Base-by-base conservation (phyloP, 75 land plant species). In the Pseudotsuga menziesii region DNA sequence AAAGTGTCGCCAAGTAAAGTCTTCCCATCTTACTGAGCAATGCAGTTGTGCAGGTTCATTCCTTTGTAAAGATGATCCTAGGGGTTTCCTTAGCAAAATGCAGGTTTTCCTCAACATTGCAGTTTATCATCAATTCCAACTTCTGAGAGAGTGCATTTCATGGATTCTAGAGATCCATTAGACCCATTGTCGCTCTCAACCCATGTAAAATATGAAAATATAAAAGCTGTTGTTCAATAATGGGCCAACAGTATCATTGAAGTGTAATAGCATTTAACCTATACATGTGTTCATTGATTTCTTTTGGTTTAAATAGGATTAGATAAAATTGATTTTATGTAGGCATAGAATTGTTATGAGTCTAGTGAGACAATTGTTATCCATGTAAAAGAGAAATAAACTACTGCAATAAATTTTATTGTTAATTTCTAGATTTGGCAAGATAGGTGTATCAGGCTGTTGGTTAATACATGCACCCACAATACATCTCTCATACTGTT, bases 21-120 rank as follows among this genome's bases (percentile, higher is more conserved):
- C 91, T 32, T 85, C 98, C 44, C 98, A 94, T 82, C 64, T 97
- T 48, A 83, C 98, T n/a, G 97, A 94, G 64, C 99, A 97, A 58
- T 97, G 99, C 73, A 76, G 79, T 3, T 97, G 99, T 82, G 99
- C 89, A 63, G 99, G 99, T 54, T 85, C 89, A 41, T 97, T 91
- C 83, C 85, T 67, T 48, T 93, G 97, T 88, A 83, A 83, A 44
- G 98, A 92, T 79, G 88, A 86, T 44, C 75, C 83, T 12, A 52
- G 85, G 60, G 93, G 89, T 55, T 97, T 94, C 79, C 82, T 75
- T 26, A 81, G 63, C 35, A 89, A 90, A 80, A 92, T 92, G 92
- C 87, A 77, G 56, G 87, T 97, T 3, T 88, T 97, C 77, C 73
- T 86, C 23, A 84, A 87, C 32, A 83, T 97, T 29, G 93, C 99